Evolutionary conservation across 2,329 filamentous ascomycete species (phyloP).

Genomic region (Stromatinia cepivora): DNA sequence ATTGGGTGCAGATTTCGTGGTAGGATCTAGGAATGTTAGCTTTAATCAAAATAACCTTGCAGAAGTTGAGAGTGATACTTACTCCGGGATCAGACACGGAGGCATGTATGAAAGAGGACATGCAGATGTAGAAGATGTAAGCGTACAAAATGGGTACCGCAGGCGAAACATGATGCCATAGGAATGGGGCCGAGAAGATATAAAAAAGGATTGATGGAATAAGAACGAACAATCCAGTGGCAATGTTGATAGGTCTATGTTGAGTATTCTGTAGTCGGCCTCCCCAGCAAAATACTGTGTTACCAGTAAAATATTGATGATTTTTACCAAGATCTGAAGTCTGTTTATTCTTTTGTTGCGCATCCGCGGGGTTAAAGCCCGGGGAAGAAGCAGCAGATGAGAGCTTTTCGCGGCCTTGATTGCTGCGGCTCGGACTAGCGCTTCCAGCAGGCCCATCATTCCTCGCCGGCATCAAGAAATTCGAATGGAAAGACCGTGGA

Average conservation of each 20-base stretch:
- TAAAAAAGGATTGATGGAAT: conserved; percentile 83
- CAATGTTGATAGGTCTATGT: conserved; percentile 84
- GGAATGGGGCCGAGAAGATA: conserved; percentile 71
- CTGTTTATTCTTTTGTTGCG: conserved; percentile 33
- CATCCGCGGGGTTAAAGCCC: conserved; percentile 54
- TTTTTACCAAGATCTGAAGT: conserved; percentile 62
- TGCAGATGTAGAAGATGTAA: conserved; percentile 85
- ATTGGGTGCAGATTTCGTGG: conserved; percentile 90
- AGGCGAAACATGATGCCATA: conserved; percentile 88
- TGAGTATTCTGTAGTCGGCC: conserved; percentile 86
- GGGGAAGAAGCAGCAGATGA: conserved; percentile 78
- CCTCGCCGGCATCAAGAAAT: conserved; percentile 65
- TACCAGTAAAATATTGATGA: conserved; percentile 90
- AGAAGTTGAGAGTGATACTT: conserved; percentile 47
- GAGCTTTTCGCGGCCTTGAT: conserved; percentile 76
- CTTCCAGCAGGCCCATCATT: conserved; percentile 51
- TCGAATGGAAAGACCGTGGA: conserved; percentile 73
- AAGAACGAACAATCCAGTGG: conserved; percentile 77
- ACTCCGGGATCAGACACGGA: conserved; percentile 91
- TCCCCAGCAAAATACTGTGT: conserved; percentile 84
- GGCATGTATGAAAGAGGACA: conserved; percentile 92
- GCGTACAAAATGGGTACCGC: conserved; percentile 86
- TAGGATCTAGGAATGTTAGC: conserved; percentile 66
- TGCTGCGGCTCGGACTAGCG: conserved; percentile 55
- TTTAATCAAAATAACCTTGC: conserved; percentile 4